Conservation (phyloP, 108 stramenopile species). For the Nitzschia putrida region DNA sequence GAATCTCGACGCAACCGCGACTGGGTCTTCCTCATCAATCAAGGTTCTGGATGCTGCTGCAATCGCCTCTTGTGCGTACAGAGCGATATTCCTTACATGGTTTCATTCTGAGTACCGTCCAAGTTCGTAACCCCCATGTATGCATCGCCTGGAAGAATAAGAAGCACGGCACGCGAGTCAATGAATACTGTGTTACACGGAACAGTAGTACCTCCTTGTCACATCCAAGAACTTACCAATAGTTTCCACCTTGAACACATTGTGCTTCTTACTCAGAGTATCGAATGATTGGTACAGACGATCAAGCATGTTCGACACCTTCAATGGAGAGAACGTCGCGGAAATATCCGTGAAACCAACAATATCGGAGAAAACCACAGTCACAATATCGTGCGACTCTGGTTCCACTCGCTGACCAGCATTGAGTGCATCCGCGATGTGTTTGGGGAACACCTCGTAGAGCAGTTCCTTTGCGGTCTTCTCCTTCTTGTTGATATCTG, state of each 20-base stretch:
- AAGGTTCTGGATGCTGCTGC: constrained; percentile 38
- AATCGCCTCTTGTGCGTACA: constrained; percentile 52
- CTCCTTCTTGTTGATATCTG: constrained; percentile 1
- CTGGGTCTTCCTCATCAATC: constrained; percentile 43
- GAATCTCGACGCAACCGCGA: constrained; percentile 47
- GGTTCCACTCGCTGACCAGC: constrained; percentile 57
- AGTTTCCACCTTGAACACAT: constrained; percentile 64
- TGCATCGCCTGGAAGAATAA: no score
- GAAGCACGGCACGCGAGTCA: no score
- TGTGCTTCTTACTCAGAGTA: constrained; percentile 40
- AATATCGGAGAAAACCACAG: constrained; percentile 41
- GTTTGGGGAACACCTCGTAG: constrained; percentile 48
- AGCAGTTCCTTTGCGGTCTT: constrained; percentile 5
- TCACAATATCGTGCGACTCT: constrained; percentile 30
- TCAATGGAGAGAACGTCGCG: constrained; percentile 31
- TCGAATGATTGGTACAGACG: constrained; percentile 54
- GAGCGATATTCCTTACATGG: constrained; percentile 56
- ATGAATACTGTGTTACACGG: constrained; percentile 10
- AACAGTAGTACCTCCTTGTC: no score
- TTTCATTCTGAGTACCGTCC: constrained; percentile 35
- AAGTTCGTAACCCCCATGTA: constrained; percentile 26
- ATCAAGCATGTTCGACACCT: constrained; percentile 58
- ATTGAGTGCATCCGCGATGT: constrained; percentile 51
- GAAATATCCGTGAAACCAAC: constrained; percentile 62
- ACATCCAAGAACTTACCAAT: constrained; percentile 56